Evolutionary conservation across 1,139 yeast species (phyloP).

Genomic region (Blastobotrys apis): DNA sequence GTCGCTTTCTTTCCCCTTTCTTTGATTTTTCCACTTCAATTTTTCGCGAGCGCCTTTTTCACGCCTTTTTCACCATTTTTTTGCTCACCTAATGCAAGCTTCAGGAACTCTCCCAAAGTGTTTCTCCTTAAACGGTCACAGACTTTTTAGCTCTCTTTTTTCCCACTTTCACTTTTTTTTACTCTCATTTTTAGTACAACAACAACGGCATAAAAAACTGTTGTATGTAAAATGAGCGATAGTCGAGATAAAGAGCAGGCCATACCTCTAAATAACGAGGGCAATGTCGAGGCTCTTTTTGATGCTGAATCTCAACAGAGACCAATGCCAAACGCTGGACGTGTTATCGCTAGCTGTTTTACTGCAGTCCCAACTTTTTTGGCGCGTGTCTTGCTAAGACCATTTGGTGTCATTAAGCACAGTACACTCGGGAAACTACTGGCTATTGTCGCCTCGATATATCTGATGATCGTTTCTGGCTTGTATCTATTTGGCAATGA

Average conservation of each 20-base stretch:
- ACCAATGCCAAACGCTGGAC: background rate
- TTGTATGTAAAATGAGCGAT: background rate
- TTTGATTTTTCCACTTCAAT: background rate
- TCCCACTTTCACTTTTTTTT: constrained; percentile 1
- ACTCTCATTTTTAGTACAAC: background rate
- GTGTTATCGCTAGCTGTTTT: background rate
- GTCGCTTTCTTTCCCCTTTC: constrained; percentile 2
- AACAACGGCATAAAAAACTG: background rate
- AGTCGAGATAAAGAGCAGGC: constrained; percentile 2
- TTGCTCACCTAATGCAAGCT: too few species aligned
- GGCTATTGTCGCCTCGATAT: constrained; percentile 21
- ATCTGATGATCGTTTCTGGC: constrained; percentile 22
- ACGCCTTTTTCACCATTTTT: constrained; percentile 1
- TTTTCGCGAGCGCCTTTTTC: constrained; percentile 1
- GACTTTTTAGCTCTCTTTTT: background rate
- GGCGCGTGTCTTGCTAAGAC: constrained; percentile 12
- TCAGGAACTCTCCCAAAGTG: background rate
- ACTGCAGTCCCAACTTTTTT: constrained; percentile 13
- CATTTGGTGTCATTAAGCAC: constrained; percentile 15
- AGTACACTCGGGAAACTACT: constrained; percentile 17
- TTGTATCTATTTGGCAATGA: constrained; percentile 24
- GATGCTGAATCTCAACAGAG: constrained; percentile 9
- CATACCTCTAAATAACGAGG: constrained; percentile 1
- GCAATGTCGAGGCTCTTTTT: too few species aligned
- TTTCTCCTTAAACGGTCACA: background rate